Conservation (phyloP, 2,329 filamentous ascomycete species). For the Botrytis hyacinthi region DNA sequence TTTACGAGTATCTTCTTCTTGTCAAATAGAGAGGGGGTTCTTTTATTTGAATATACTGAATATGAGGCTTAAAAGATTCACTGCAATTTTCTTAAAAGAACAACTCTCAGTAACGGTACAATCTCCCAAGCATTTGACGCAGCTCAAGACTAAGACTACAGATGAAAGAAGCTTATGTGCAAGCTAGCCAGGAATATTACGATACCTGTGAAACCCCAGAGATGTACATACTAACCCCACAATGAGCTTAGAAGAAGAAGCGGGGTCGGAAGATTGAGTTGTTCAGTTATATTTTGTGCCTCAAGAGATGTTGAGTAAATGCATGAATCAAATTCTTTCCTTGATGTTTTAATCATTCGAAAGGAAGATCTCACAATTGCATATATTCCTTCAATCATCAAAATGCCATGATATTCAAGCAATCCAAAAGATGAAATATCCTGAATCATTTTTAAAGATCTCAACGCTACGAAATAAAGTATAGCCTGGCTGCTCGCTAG, state of each 20-base stretch:
- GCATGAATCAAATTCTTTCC: not conserved
- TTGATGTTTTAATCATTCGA: not conserved
- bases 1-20: not conserved
- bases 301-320: not conserved
- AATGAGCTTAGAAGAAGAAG: not conserved
- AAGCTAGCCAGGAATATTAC: not conserved
- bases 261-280: not conserved
- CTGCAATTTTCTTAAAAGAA: not conserved
- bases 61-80: not conserved
- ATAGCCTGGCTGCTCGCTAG: not conserved
- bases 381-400: not conserved
- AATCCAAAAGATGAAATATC: not conserved
- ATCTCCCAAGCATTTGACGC: not conserved
- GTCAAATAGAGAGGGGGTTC: not conserved
- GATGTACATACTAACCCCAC: not conserved
- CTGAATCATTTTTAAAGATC: not conserved
- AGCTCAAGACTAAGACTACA: not conserved
- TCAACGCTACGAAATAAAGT: not conserved
- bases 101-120: not conserved
- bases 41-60: not conserved
- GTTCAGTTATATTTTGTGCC: not conserved
- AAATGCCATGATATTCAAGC: not conserved
- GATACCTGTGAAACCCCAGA: not conserved
- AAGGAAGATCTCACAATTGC: not conserved
- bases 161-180: not conserved